These are phyloP conservation scores for Phaeotremella skinneri DNA, from an alignment of 768 basidiomycete species.

Conservation along the genomic window DNA sequence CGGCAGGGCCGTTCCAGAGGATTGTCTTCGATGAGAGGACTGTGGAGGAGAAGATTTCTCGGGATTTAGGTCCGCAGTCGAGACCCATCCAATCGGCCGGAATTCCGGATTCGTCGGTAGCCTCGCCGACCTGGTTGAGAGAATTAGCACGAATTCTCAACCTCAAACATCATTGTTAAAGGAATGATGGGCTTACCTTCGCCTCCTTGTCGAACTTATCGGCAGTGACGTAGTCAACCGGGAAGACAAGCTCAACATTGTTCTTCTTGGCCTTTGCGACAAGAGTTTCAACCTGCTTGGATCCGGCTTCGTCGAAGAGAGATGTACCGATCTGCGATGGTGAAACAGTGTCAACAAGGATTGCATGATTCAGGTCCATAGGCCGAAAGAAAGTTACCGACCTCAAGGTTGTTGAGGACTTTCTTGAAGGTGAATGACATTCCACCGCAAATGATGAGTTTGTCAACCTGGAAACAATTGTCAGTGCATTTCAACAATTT, in stretches of 20 bases:
- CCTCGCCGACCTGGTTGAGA: slow-evolving; percentile 61
- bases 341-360: slow-evolving; percentile 7
- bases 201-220: slow-evolving; percentile 96
- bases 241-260: slow-evolving; percentile 91
- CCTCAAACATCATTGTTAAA: not conserved
- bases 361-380: not conserved
- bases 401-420: slow-evolving; percentile 68
- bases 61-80: slow-evolving; percentile 82
- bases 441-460: slow-evolving; percentile 92
- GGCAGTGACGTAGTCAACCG: slow-evolving; percentile 87
- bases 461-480: slow-evolving; percentile 67
- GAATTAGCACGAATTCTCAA: not conserved
- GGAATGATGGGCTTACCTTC: slow-evolving; percentile 56
- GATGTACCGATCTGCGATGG: slow-evolving; percentile 79
- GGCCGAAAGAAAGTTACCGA: no score
- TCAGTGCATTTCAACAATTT: not conserved
- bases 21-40: slow-evolving; percentile 90
- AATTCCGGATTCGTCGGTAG: slow-evolving; percentile 81
- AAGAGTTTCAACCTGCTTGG: slow-evolving; percentile 76
- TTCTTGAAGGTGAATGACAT: slow-evolving; percentile 99
- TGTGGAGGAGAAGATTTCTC: slow-evolving; percentile 70
- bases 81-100: slow-evolving; percentile 93
- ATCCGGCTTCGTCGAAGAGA: slow-evolving; percentile 83
- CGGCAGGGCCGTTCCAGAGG: slow-evolving; percentile 90
- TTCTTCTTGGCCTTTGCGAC: slow-evolving; percentile 90